These are phyloP conservation scores for Penicillium soppii DNA, from an alignment of 495 filamentous ascomycete species.

Conservation along the genomic window DNA sequence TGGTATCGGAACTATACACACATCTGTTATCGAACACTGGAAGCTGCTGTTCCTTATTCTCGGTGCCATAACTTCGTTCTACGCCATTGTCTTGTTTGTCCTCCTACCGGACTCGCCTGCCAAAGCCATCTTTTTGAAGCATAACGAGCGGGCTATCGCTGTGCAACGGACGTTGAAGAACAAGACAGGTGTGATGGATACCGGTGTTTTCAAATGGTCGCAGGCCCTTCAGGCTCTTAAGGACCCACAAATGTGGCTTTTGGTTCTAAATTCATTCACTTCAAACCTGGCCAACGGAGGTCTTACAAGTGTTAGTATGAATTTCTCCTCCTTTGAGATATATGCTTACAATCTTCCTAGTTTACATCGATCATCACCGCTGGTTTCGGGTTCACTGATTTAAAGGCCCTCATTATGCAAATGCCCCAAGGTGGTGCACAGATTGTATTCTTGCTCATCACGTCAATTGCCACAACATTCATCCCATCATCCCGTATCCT, in stretches of 20 bases:
- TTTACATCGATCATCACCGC: conserved; percentile 43
- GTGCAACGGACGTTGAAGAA: conserved; percentile 44
- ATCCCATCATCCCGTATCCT: conserved; percentile 29
- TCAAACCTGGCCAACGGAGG: conserved; percentile 29
- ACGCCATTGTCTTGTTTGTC: conserved; percentile 47
- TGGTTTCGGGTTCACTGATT: conserved; percentile 38
- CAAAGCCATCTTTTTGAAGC: conserved; percentile 53
- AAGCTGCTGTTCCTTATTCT: conserved; percentile 61
- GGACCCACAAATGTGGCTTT: conserved; percentile 33
- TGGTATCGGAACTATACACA: conserved; percentile 53
- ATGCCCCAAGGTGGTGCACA: conserved; percentile 41
- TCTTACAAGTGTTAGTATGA: conserved; percentile 23
- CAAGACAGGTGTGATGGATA: conserved; percentile 52
- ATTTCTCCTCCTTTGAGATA: not conserved
- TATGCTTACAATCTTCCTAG: conserved; percentile 9
- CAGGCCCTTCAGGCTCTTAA: conserved; percentile 30
- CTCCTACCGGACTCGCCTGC: conserved; percentile 54
- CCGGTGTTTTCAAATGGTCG: conserved; percentile 35
- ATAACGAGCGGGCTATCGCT: conserved; percentile 44
- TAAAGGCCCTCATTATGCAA: conserved; percentile 39
- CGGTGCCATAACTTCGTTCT: conserved; percentile 55
- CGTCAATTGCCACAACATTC: conserved; percentile 28
- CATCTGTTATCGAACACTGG: conserved; percentile 23
- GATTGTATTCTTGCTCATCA: conserved; percentile 35
- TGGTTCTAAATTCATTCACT: conserved; percentile 31